Base-by-base conservation (phyloP, 75 land plant species). In the Picea glauca region DNA sequence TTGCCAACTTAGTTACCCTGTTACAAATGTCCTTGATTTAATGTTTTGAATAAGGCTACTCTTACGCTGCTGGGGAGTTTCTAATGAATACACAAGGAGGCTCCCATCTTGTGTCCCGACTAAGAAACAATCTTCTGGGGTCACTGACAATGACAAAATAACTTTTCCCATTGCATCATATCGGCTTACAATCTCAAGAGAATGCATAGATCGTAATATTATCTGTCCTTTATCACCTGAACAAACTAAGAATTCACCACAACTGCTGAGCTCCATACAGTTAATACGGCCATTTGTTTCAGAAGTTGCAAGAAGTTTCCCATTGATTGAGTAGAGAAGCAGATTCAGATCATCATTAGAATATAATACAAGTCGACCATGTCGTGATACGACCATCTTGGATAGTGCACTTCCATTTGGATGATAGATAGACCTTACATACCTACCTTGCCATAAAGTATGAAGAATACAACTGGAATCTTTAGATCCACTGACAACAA, bases 211-310 rank as follows among this genome's bases (percentile, higher is more conserved):
- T 15, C 94, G 88, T 26, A 98, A 83, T 32, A 93, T 78, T 58
- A 98, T 85, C 72, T 95, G 96, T 20, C 99, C 98, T 64, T 93
- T 96, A 64, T 98, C 98, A 32, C 99, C 99, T 15, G 93, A 96
- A 95, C 94, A 98, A 30, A 93, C 90, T 60, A 98, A 65, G 78
- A 95, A 98, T 76, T 95, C 93, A 4, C 98, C 99, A 87, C 99
- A 98, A 50, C 78, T 76, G 79, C 99, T 98, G 57, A 98, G 81
- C 77, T 91, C 87, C 79, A 98, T 77, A 73, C 94, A 95, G 83
- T 91, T 91, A 40, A 98, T 78, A 31, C 98, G 93, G 6, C 98
- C 98, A 80, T 90, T 95, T 59, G 89, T 88, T 73, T 98, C 98
- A 38, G 89, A 87, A 60, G 74, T 72, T 32, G 96, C 96, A 70